Percentiles rank a stretch among this genome's conserved stretches.
Conservation (phyloP, 345 rosid genomes). For the Citrus sp. region DNA sequence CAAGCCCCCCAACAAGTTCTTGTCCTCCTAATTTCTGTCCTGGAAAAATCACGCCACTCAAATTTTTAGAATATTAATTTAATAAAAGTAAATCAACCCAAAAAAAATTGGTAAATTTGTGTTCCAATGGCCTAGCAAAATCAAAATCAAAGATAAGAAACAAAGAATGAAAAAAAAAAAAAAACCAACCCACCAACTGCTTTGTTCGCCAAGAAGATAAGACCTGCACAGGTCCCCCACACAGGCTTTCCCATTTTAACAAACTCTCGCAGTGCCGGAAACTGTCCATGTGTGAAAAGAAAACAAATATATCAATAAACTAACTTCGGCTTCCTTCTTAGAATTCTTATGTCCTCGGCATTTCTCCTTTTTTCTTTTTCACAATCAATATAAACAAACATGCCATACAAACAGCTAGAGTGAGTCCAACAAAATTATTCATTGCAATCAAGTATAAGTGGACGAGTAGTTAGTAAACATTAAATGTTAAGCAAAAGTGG, state of each 20-base stretch:
- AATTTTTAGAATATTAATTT: not conserved
- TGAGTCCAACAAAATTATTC: not conserved
- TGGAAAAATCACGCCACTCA: slow-evolving; percentile 27
- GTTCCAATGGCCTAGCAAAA: not conserved
- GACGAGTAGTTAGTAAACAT: not conserved
- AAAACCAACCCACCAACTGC: slow-evolving; percentile 75
- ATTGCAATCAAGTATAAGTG: not conserved
- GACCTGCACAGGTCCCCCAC: slow-evolving; percentile 99
- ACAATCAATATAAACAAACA: not conserved
- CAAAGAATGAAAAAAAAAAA: not conserved
- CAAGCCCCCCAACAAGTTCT: slow-evolving; percentile 81
- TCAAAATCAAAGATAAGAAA: not conserved
- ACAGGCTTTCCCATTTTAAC: slow-evolving; percentile 89
- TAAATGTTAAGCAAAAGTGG: not conserved
- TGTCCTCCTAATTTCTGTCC: slow-evolving; percentile 97
- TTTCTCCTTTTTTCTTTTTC: not conserved
- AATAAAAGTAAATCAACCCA: not conserved
- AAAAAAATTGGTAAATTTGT: not conserved
- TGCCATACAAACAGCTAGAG: not conserved
- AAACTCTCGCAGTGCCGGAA: slow-evolving; percentile 87
- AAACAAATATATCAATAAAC: not conserved
- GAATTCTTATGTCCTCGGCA: not conserved
- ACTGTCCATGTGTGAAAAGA: slow-evolving; percentile 39
- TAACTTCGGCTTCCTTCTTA: not conserved
- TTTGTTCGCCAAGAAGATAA: slow-evolving; percentile 85